Conservation (phyloP, 805 yeast species). For the Jamesozyma jinghongensis region DNA sequence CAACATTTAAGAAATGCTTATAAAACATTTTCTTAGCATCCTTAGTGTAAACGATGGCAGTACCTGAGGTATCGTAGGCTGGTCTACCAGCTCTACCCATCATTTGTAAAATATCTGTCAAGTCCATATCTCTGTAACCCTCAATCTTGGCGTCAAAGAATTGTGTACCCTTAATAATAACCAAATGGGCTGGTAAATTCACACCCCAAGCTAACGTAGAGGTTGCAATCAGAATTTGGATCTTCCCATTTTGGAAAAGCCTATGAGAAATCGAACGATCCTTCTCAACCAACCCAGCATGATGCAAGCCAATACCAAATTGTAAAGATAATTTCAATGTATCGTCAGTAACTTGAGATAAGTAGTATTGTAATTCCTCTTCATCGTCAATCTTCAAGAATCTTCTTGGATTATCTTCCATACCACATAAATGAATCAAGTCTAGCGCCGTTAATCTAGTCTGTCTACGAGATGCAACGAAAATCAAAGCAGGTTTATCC, state of each 20-base stretch:
- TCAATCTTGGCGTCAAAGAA: conserved; percentile 90
- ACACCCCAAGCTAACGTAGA: conserved; percentile 99
- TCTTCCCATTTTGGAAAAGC: conserved; percentile 72
- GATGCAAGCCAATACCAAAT: conserved; percentile 87
- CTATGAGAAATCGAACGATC: conserved; percentile 86
- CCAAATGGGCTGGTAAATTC: conserved; percentile 97
- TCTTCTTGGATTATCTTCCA: conserved; percentile 45
- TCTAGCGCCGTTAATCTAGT: conserved; percentile 77
- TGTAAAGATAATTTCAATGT: conserved; percentile 64
- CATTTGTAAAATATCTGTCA: conserved; percentile 92
- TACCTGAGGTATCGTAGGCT: conserved; percentile 87
- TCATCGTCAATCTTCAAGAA: conserved; percentile 67
- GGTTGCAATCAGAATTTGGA: conserved; percentile 87
- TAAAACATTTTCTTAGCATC: conserved; percentile 79
- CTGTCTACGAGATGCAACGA: conserved; percentile 92
- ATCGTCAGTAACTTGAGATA: conserved; percentile 85
- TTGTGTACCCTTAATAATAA: conserved; percentile 92
- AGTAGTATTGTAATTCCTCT: conserved; percentile 65
- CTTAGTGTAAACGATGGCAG: conserved; percentile 82
- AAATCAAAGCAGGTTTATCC: conserved; percentile 87
- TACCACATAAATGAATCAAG: conserved; percentile 62
- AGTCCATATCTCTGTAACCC: conserved; percentile 88
- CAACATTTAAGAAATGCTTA: conserved; percentile 77
- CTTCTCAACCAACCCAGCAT: conserved; percentile 88
- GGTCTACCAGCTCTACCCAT: conserved; percentile 99